phyloP scores from a whole-genome alignment of 345 rosid species.

The Rhizophora mangle region DNA sequence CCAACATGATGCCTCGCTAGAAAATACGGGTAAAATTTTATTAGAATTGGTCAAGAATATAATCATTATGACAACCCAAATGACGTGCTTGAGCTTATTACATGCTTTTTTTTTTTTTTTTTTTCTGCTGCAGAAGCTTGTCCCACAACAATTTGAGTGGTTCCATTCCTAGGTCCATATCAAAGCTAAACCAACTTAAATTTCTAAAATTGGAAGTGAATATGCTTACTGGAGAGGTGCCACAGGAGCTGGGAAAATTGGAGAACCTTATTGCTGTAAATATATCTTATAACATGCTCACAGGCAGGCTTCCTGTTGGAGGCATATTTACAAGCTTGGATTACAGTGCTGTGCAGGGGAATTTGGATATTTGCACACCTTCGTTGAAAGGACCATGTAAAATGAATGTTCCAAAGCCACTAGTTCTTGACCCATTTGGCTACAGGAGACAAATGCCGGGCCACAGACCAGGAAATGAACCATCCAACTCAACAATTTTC shows the following conservation, averaged over 20 bases:
- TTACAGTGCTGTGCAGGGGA: slow-evolving; percentile 75
- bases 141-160: slow-evolving; percentile 70
- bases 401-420: slow-evolving; percentile 77
- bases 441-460: slow-evolving; percentile 32
- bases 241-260: slow-evolving; percentile 58
- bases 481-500: slow-evolving; percentile 16
- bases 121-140: slow-evolving; percentile 64
- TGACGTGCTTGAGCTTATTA: background rate
- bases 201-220: slow-evolving; percentile 73
- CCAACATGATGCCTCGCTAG: no score
- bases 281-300: slow-evolving; percentile 66
- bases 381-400: slow-evolving; percentile 79
- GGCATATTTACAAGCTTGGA: slow-evolving; percentile 82
- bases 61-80: no score
- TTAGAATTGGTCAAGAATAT: no score
- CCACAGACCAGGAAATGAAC: slow-evolving; percentile 21
- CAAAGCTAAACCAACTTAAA: slow-evolving; percentile 62
- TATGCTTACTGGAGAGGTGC: slow-evolving; percentile 69
- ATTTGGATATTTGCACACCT: slow-evolving; percentile 82
- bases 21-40: no score
- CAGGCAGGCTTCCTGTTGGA: slow-evolving; percentile 65
- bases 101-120: background rate
- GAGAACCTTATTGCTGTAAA: slow-evolving; percentile 73
- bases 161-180: slow-evolving; percentile 59
- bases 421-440: slow-evolving; percentile 68